phyloP scores from a whole-genome alignment of 768 basidiomycete species.

The Phanerochaete sordida region DNA sequence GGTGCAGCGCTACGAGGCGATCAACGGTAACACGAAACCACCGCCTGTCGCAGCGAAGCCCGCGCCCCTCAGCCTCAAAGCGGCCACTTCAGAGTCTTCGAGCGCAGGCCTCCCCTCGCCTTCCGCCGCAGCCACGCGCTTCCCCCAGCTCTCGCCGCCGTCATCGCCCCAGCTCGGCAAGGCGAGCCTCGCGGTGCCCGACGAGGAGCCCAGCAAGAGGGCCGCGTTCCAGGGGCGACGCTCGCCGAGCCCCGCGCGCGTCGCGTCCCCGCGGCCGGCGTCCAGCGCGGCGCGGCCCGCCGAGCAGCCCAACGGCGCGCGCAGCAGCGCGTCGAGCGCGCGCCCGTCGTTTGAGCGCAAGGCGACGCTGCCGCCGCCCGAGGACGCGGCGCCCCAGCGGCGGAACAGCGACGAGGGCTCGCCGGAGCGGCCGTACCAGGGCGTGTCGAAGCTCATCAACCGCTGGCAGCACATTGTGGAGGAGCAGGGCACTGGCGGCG shows the following conservation, averaged over 20 bases:
- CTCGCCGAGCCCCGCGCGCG: conserved; percentile 4
- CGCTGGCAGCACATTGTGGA: conserved; percentile 84
- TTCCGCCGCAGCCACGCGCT: conserved; percentile 24
- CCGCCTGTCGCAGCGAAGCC: conserved; percentile 16
- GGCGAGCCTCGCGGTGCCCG: conserved; percentile 18
- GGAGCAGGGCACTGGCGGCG: conserved; percentile 29
- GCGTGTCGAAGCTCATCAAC: conserved; percentile 81
- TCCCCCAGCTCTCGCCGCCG: conserved; percentile 24
- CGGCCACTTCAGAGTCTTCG: background rate
- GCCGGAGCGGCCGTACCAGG: conserved; percentile 76
- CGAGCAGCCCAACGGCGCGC: conserved; percentile 7
- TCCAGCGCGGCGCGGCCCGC: background rate
- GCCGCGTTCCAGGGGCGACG: conserved; percentile 6
- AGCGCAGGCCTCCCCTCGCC: conserved; percentile 17
- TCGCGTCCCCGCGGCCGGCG: conserved; percentile 9
- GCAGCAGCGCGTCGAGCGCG: conserved; percentile 5
- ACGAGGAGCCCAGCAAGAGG: conserved; percentile 5
- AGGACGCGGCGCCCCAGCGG: background rate
- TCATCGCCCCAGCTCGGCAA: conserved; percentile 20
- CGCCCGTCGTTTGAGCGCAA: conserved; percentile 4
- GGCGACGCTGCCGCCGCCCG: background rate
- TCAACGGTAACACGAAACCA: conserved; percentile 31
- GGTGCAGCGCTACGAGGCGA: conserved; percentile 78
- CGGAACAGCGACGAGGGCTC: conserved; percentile 35
- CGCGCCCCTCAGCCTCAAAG: conserved; percentile 6